Evolutionary conservation across 495 filamentous ascomycete genomes (phyloP), one percentile per base, ranked within the genome.

Genomic region (Penicillium alfredii): DNA sequence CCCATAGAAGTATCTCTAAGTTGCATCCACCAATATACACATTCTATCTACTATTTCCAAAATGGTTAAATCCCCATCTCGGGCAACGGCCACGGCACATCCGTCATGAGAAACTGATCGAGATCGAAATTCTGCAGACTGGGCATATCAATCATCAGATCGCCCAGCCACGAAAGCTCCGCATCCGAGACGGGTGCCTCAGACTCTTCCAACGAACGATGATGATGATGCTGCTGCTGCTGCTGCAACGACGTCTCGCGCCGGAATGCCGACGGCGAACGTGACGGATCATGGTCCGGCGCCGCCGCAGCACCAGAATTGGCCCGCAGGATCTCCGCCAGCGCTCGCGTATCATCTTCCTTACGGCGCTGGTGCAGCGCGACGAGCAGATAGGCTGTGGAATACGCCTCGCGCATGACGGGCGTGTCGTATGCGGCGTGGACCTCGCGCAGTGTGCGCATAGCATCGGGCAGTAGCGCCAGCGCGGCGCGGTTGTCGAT

Each of bases 401-500:
- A 69, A 33, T 71, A 61, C 2, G 74, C 73, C 46, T 78, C 74
- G 0, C 64, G 63, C 54, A 71, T 69, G 3, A 68, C 60, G 24
- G 51, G 33, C 0, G 66, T 78, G 28, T 69, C 56, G 40, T 72
- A 74, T 3, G 56, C 55, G 13, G 47, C 49, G 1, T 52, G 54
- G 1, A 77, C 66, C 30, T 64, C 58, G 11, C 66, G 51, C 4
- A 79, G 53, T 3, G 67, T 68, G n/a, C 49, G 55, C 63, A 79
- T 66, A 0, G 75, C 71, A n/a, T 64, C 60, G 8, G 58, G 49
- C 4, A 79, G 49, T 38, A 72, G 45, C 5, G 44, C 53, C 10
- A 77, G 42, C 8, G 69, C 69, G 2, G 68, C 56, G 0, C 63
- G 57, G 11, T 55, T 73, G 29, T 73, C 71, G 18, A 77, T 72